Conservation (phyloP, 768 basidiomycete species). For the Favolaschia claudopus region DNA sequence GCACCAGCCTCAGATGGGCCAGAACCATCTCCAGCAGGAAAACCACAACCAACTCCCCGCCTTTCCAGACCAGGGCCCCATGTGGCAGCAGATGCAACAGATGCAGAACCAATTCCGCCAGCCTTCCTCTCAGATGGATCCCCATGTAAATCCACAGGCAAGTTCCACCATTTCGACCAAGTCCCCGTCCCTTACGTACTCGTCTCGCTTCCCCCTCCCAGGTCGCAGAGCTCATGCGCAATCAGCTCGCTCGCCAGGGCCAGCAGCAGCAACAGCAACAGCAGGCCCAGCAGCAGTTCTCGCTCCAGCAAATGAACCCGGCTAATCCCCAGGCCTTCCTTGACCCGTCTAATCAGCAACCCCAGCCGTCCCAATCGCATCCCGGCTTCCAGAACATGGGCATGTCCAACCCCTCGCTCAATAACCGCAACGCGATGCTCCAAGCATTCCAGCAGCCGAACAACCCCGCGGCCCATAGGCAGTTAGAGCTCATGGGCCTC, state of each 20-base stretch:
- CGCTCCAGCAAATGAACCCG: constrained; percentile 46
- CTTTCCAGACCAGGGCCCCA: constrained; percentile 59
- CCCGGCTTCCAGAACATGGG: constrained; percentile 48
- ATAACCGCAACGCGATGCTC: constrained; percentile 47
- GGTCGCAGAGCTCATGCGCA: constrained; percentile 56
- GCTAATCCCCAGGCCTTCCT: constrained; percentile 45
- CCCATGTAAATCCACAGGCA: constrained; percentile 56
- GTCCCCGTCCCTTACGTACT: constrained; percentile 24
- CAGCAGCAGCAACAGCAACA: constrained; percentile 42
- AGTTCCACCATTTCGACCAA: too few relatives aligned
- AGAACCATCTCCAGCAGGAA: constrained; percentile 53
- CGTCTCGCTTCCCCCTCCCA: constrained; percentile 40
- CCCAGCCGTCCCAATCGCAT: constrained; percentile 45
- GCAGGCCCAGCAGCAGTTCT: constrained; percentile 54
- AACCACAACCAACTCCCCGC: constrained; percentile 49
- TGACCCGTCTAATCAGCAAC: constrained; percentile 42
- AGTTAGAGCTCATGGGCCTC: constrained; percentile 55
- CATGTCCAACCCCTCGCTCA: constrained; percentile 38
- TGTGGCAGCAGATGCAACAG: constrained; percentile 67
- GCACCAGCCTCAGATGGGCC: constrained; percentile 50
- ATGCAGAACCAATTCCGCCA: constrained; percentile 51
- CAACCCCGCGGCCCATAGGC: constrained; percentile 43
- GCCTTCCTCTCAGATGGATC: constrained; percentile 49
- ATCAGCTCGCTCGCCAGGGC: constrained; percentile 45
- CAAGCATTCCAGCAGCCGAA: constrained; percentile 41